Conservation (phyloP, 169 alveolate genomes). For the Miamiensis avidus region DNA sequence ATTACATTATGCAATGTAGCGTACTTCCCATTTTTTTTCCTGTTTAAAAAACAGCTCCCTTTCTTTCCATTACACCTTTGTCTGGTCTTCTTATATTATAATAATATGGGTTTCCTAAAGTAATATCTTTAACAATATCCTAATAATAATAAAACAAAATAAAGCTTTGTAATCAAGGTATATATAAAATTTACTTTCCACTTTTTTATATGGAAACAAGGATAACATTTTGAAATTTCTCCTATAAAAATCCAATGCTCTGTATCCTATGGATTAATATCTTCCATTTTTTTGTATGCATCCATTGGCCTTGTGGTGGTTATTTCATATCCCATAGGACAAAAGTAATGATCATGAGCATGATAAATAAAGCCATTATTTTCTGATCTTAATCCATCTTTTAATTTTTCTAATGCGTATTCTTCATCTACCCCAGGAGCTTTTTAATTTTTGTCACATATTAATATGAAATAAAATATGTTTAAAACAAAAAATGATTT, state of each 20-base stretch:
- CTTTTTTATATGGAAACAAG: constrained; percentile 54
- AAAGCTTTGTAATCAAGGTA: background rate
- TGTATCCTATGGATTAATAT: constrained; percentile 35
- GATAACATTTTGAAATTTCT: constrained; percentile 56
- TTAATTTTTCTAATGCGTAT: constrained; percentile 54
- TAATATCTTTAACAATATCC: constrained; percentile 60
- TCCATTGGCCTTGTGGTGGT: constrained; percentile 64
- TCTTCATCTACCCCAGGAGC: constrained; percentile 63
- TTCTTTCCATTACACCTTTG: constrained; percentile 53
- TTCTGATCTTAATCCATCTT: constrained; percentile 51
- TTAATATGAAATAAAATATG: background rate
- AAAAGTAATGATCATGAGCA: constrained; percentile 75
- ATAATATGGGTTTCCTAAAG: constrained; percentile 53
- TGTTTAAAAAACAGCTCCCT: constrained; percentile 32
- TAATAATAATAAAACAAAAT: background rate
- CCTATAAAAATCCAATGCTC: constrained; percentile 68
- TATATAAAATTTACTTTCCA: constrained; percentile 38
- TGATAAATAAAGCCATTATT: constrained; percentile 70
- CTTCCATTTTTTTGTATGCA: constrained; percentile 50
- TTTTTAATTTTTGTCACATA: background rate
- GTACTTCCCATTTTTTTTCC: constrained; percentile 53
- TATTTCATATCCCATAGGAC: constrained; percentile 77
- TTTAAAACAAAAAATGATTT: too few relatives aligned
- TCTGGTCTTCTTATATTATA: constrained; percentile 61
- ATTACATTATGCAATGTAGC: constrained; percentile 57